A percentile compares a stretch with the other conserved stretches of the same genome.
phyloP scores from a whole-genome alignment of 2,329 filamentous ascomycete species.

The Neofusicoccum kwambonambiense region DNA sequence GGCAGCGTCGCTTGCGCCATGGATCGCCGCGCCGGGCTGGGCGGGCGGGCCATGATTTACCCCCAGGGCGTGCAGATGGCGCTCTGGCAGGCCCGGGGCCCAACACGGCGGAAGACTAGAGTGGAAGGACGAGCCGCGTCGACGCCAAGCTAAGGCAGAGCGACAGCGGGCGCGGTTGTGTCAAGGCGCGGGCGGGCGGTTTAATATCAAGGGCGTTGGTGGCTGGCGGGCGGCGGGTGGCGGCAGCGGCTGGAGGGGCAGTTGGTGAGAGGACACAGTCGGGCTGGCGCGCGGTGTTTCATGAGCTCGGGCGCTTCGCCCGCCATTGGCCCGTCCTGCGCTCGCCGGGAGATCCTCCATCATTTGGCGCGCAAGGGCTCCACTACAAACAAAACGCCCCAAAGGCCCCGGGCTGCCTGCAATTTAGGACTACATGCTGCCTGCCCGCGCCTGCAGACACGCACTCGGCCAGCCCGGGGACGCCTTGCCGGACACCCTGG shows the following conservation, averaged over 20 bases:
- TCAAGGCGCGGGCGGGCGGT: background rate
- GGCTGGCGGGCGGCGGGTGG: background rate
- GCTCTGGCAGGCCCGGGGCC: background rate
- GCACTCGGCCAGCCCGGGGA: background rate
- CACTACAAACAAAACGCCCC: constrained; percentile 11
- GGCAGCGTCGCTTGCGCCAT: background rate
- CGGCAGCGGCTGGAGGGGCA: background rate
- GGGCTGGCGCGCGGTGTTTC: background rate
- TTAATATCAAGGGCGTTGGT: constrained; percentile 6
- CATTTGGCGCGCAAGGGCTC: constrained; percentile 18
- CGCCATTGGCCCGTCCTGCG: background rate
- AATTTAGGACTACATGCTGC: constrained; percentile 6
- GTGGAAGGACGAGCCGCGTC: background rate
- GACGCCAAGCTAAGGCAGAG: background rate
- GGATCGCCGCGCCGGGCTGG: background rate
- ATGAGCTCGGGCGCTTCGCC: background rate
- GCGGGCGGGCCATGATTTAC: background rate
- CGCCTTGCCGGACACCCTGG: background rate
- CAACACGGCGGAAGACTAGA: no score
- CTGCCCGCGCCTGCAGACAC: background rate
- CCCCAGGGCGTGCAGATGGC: background rate
- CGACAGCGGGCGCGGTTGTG: background rate
- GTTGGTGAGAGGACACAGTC: background rate
- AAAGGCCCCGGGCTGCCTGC: constrained; percentile 8
- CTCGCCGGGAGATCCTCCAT: constrained; percentile 2